Percentiles rank a stretch among this genome's conserved stretches.
These are phyloP conservation scores for Aspergillus incahuasiensis DNA, from an alignment of 495 filamentous ascomycete genomes.

Conservation along the genomic window DNA sequence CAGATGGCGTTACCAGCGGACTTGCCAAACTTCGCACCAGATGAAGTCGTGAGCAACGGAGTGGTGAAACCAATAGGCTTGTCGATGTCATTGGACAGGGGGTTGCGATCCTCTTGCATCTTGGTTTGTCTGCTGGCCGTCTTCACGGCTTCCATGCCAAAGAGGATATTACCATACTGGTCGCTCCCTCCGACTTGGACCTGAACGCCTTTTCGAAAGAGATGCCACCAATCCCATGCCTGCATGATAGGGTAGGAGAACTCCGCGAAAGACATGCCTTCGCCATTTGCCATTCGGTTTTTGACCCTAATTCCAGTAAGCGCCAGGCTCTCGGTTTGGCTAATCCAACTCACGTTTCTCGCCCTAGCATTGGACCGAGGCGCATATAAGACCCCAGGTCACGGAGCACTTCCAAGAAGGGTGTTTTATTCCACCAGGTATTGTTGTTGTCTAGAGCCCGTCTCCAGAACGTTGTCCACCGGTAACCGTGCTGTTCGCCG, in stretches of 20 bases:
- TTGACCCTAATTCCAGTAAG: constrained; percentile 61
- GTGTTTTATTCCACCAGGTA: constrained; percentile 66
- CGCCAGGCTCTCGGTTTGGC: background rate
- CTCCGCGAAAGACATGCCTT: constrained; percentile 91
- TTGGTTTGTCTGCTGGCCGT: constrained; percentile 53
- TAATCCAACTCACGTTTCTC: constrained; percentile 80
- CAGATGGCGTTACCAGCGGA: constrained; percentile 91
- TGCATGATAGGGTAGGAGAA: constrained; percentile 92
- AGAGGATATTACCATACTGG: constrained; percentile 93
- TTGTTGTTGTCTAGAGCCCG: constrained; percentile 72
- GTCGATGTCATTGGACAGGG: constrained; percentile 31
- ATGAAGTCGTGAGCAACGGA: constrained; percentile 78
- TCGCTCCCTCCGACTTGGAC: constrained; percentile 93
- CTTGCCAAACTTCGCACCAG: constrained; percentile 92
- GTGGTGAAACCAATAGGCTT: constrained; percentile 80
- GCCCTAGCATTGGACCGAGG: constrained; percentile 78
- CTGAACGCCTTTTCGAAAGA: constrained; percentile 64
- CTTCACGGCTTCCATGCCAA: constrained; percentile 82
- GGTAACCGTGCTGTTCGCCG: constrained; percentile 56
- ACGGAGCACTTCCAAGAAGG: constrained; percentile 67
- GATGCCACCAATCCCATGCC: constrained; percentile 92
- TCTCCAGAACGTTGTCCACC: constrained; percentile 56
- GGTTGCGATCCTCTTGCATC: constrained; percentile 22
- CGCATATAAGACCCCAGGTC: constrained; percentile 67
- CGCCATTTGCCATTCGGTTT: constrained; percentile 68